A percentile compares a stretch with the other conserved stretches of the same genome.
Evolutionary conservation across 148 eudicot genomes (phyloP).

Genomic region (Chenopodium formosanum): DNA sequence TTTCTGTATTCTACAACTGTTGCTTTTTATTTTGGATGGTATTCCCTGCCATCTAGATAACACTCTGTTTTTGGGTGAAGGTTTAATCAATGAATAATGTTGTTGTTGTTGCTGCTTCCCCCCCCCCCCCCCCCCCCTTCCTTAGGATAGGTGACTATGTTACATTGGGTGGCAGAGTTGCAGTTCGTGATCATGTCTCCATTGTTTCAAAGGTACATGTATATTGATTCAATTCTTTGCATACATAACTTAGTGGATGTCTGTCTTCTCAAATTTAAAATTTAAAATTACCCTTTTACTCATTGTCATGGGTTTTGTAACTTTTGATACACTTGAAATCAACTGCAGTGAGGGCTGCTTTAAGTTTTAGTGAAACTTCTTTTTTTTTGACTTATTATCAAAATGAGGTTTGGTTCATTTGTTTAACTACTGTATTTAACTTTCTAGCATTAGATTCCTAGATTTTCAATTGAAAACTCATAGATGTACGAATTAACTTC

Average conservation of each 20-base stretch:
- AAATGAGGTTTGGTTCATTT: background rate
- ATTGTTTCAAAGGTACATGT: slow-evolving; percentile 64
- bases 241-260: too few species aligned
- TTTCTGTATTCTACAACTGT: slow-evolving; percentile 3
- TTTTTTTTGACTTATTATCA: too few species aligned
- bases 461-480: background rate
- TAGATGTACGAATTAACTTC: background rate
- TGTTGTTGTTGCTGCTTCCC: background rate
- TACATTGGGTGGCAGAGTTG: slow-evolving; percentile 84
- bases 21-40: background rate
- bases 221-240: background rate
- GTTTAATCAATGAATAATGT: background rate
- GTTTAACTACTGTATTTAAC: background rate
- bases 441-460: background rate
- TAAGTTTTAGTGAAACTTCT: too few species aligned
- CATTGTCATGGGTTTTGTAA: background rate
- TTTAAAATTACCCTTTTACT: background rate
- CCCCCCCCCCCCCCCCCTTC: background rate
- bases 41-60: background rate
- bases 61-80: background rate
- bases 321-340: too few species aligned
- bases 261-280: background rate
- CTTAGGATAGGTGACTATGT: slow-evolving; percentile 76
- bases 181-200: slow-evolving; percentile 78
- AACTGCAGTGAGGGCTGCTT: too few species aligned